A percentile compares a stretch with the other conserved stretches of the same genome.
phyloP scores from a whole-genome alignment of 225 moss, liverwort and hornwort genomes.

The Bryoerythrophyllum caledonicum region DNA sequence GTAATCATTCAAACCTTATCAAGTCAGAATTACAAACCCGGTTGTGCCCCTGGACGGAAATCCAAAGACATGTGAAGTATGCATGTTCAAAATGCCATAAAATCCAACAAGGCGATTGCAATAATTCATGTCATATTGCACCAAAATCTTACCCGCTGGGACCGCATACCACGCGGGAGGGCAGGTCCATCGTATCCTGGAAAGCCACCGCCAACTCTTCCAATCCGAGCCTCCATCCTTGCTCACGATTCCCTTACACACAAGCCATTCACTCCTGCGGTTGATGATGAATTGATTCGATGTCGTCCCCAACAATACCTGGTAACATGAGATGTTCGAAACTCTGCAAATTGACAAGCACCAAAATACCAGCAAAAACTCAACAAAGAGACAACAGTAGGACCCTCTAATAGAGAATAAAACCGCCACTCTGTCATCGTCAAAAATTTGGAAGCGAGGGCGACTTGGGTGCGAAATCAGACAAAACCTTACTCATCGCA shows the following conservation, averaged over 20 bases:
- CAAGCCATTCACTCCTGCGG: conserved; percentile 36
- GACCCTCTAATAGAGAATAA: not conserved
- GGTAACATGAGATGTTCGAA: conserved; percentile 16
- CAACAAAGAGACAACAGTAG: not conserved
- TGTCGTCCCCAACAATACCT: conserved; percentile 15
- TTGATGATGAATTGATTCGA: not conserved
- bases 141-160: conserved; percentile 73
- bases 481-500: conserved; percentile 8
- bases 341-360: conserved; percentile 26
- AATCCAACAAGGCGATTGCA: not conserved
- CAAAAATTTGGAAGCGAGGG: not conserved
- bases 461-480: not conserved
- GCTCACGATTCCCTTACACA: conserved; percentile 66
- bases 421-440: conserved; percentile 11
- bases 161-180: conserved; percentile 92
- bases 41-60: not conserved
- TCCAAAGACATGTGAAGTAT: not conserved
- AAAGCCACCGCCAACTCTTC: conserved; percentile 94
- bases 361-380: conserved; percentile 2
- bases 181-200: conserved; percentile 99
- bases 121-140: not conserved
- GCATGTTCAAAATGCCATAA: not conserved
- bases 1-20: not conserved
- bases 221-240: conserved; percentile 93
- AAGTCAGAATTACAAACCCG: conserved; percentile 8